Conservation (phyloP, 1,284 basidiomycete species). For the Sporisorium iseilematis-ciliati region DNA sequence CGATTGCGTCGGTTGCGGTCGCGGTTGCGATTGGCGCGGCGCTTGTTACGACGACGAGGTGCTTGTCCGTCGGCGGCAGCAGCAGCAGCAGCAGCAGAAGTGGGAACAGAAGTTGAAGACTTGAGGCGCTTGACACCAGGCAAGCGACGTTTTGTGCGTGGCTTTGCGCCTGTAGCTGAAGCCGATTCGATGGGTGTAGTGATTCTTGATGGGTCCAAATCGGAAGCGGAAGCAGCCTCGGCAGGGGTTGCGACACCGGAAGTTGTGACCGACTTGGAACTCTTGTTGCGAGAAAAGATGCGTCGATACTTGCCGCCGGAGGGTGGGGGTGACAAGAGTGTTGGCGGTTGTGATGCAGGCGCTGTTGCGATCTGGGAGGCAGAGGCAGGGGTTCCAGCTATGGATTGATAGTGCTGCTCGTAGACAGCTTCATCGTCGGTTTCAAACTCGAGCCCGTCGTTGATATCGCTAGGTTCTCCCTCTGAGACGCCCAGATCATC, state of each 20-base stretch:
- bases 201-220: slow-evolving; percentile 22
- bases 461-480: slow-evolving; percentile 35
- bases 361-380: not conserved
- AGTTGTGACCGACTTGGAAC: slow-evolving; percentile 19
- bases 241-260: slow-evolving; percentile 35
- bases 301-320: slow-evolving; percentile 31
- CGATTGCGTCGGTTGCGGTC: slow-evolving; percentile 71
- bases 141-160: slow-evolving; percentile 28
- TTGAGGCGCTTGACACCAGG: slow-evolving; percentile 38
- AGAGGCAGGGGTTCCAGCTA: slow-evolving; percentile 23
- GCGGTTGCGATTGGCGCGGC: not conserved
- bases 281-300: slow-evolving; percentile 40
- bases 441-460: slow-evolving; percentile 27
- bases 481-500: slow-evolving; percentile 25
- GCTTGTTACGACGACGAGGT: slow-evolving; percentile 11
- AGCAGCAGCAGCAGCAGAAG: slow-evolving; percentile 10
- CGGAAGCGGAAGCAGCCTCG: slow-evolving; percentile 22
- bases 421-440: slow-evolving; percentile 41
- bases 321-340: slow-evolving; percentile 30
- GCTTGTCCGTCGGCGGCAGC: too few relatives aligned
- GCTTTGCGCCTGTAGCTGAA: slow-evolving; percentile 11
- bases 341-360: slow-evolving; percentile 3
- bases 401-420: slow-evolving; percentile 43
- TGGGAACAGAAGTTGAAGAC: slow-evolving; percentile 3
- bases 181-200: slow-evolving; percentile 20